Evolutionary conservation across 1,284 basidiomycete species (phyloP), one percentile per base, ranked within the genome.

Genomic region (Phylloporus sp.): DNA sequence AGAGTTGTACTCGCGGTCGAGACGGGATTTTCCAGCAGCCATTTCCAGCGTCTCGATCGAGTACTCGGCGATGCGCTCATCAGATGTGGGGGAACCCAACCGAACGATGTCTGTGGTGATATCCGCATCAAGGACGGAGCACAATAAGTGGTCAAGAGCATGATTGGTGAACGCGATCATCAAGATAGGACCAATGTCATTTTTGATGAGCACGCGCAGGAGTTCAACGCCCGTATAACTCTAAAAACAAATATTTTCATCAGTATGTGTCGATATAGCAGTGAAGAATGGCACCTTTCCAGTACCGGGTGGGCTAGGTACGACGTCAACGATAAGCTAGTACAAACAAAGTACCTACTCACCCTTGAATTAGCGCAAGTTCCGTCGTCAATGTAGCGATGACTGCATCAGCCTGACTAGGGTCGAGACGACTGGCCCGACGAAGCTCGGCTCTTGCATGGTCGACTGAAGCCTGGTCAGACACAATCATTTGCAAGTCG

Each of bases 81-180:
- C 86, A 2, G 83, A 77, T 11, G 86, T 83, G 12, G 86, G 80
- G 24, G 84, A 81, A 0, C 91, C 91, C 5, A 92, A 77, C 4
- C 90, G 85, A 15, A 91, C 84, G 29, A 93, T 81, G 44, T 85
- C 81, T 1, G 77, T 74, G 0, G 89, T 91, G 60, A 93, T 90
- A 0, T 74, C 73, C 0, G 82, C 83, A 65, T 92, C 86, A 4
- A 91, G 77, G 4, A 91, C 80, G 0, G 85, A 84, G 12, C 78
- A 76, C 5, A 92, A 77, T 74, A 92, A 83, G 64, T 92, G 88
- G 64, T 93, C 90, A 1, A 92, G 79, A 0, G 91, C 89, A 64
- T 93, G 91, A 68, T 93, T 92, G 0, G 91, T 92, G 73, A 86
- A 90, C 0, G 88, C 88, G 52, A 92, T 88, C 78, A 92, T 79